Conservation (phyloP, 1,139 yeast genomes). For the Sporopachydermia cereana region DNA sequence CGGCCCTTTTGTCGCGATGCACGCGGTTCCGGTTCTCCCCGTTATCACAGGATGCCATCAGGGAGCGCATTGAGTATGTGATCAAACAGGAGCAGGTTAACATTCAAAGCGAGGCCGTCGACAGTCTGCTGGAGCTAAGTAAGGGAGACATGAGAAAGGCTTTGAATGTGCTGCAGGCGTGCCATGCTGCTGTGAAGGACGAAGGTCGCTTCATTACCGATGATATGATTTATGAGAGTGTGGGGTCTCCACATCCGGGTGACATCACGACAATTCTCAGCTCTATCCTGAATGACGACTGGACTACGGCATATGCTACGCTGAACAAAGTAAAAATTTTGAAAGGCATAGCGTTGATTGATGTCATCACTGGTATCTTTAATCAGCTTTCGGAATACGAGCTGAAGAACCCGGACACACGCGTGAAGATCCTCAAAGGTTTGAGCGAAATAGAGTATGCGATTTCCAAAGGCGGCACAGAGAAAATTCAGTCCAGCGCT, state of each 20-base stretch:
- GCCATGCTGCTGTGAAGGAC: slow-evolving; percentile 56
- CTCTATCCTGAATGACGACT: slow-evolving; percentile 73
- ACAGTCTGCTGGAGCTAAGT: slow-evolving; percentile 56
- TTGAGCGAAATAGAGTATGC: slow-evolving; percentile 85
- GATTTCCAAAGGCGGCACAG: slow-evolving; percentile 85
- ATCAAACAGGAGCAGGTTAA: slow-evolving; percentile 53
- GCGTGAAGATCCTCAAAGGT: slow-evolving; percentile 54
- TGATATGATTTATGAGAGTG: slow-evolving; percentile 80
- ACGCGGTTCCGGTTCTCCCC: slow-evolving; percentile 93
- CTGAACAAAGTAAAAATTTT: slow-evolving; percentile 48
- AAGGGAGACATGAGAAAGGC: slow-evolving; percentile 96
- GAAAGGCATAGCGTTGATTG: slow-evolving; percentile 85
- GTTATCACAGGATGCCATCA: slow-evolving; percentile 52
- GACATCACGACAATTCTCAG: slow-evolving; percentile 70
- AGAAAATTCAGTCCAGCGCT: slow-evolving; percentile 82
- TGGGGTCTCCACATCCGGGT: slow-evolving; percentile 89
- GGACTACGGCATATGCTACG: slow-evolving; percentile 68
- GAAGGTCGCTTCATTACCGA: slow-evolving; percentile 44
- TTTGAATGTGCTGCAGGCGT: slow-evolving; percentile 86
- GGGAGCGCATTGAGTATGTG: slow-evolving; percentile 55
- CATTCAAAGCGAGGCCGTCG: slow-evolving; percentile 47
- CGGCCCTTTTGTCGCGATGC: slow-evolving; percentile 89
- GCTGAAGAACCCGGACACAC: slow-evolving; percentile 41
- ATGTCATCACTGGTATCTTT: slow-evolving; percentile 66
- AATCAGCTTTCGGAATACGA: slow-evolving; percentile 57